Evolutionary conservation across 768 basidiomycete genomes (phyloP), one percentile per base, ranked within the genome.

Genomic region (Kondoa malvinella): DNA sequence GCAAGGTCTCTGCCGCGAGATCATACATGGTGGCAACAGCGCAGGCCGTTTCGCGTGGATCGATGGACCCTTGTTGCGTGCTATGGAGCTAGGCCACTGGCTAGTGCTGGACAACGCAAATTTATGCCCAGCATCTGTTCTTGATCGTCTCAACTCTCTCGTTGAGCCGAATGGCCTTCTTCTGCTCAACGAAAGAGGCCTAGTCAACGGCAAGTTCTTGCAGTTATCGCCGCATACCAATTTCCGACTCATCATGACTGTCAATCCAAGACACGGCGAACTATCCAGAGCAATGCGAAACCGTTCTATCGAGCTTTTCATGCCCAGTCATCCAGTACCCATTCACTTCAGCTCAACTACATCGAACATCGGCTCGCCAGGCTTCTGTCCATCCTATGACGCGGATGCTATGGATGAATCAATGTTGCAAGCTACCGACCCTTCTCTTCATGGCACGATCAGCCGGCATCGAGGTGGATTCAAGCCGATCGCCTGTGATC

Each of bases 261-360:
- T 92, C 64, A 89, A 99, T 75, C 88, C 90, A 31, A 85, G 86
- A 70, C 82, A 86, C 70, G 95, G 95, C 58, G 95, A 99, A 77
- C 80, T 97, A 14, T 97, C 95, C 1, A 82, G 95, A 40, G 95
- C 95, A 1, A 99, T 99, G 95, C 87, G 95, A 29, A 99, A 99
- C 78, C 85, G 95, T 67, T 94, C 94, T 21, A 80, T 95, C 34
- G 95, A 99, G 77, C 82, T 96, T 60, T 81, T 82, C 31, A 73
- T 91, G 12, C 65, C 69, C 21, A 50, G 21, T 50, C 40, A 50
- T 50, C 40, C 40, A n/a, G n/a, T n/a, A n/a, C n/a, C n/a, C n/a
- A n/a, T n/a, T n/a, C n/a, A n/a, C n/a, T n/a, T n/a, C n/a, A n/a
- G n/a, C n/a, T n/a, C n/a, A n/a, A n/a, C n/a, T n/a, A 1, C 3